phyloP scores from a whole-genome alignment of 1,284 basidiomycete genomes.

The Naganishia liquefaciens region DNA sequence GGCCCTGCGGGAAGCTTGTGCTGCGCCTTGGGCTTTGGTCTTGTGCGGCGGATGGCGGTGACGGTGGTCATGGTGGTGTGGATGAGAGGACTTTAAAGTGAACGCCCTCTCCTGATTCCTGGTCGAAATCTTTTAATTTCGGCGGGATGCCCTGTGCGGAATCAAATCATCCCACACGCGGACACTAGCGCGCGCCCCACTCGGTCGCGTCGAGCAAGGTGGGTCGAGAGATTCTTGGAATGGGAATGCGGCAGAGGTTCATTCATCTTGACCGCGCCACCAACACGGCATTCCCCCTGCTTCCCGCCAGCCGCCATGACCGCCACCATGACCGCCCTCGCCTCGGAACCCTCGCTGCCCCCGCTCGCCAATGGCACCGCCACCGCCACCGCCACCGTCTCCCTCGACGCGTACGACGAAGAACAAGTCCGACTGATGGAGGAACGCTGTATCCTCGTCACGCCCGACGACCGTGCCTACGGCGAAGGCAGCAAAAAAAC shows the following conservation, averaged over 20 bases:
- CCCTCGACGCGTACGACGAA: constrained; percentile 53
- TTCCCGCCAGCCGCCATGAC: too few species aligned
- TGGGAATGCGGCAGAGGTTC: too few species aligned
- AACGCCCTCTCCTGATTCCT: not conserved
- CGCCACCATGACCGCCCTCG: constrained; percentile 14
- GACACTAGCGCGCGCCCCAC: not conserved
- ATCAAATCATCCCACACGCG: too few species aligned
- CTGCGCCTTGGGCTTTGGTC: constrained; percentile 27
- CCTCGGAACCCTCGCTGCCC: constrained; percentile 15
- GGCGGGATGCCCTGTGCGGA: too few species aligned
- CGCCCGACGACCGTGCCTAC: constrained; percentile 81
- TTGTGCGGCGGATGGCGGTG: constrained; percentile 14
- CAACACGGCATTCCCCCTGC: too few species aligned
- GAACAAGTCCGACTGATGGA: constrained; percentile 80
- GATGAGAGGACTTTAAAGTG: not conserved
- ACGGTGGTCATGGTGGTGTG: constrained; percentile 12
- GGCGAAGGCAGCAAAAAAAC: constrained; percentile 91
- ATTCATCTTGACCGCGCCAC: too few species aligned
- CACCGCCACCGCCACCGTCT: constrained; percentile 34
- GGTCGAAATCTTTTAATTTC: too few species aligned
- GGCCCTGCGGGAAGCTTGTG: constrained; percentile 26
- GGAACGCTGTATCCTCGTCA: constrained; percentile 93
- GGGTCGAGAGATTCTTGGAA: too few species aligned
- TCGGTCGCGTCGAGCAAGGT: not conserved
- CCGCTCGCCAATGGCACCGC: constrained; percentile 1